A percentile compares a stretch with the other conserved stretches of the same genome.
Conservation (phyloP, 306 rosid species). For the Mimosa pudica region DNA sequence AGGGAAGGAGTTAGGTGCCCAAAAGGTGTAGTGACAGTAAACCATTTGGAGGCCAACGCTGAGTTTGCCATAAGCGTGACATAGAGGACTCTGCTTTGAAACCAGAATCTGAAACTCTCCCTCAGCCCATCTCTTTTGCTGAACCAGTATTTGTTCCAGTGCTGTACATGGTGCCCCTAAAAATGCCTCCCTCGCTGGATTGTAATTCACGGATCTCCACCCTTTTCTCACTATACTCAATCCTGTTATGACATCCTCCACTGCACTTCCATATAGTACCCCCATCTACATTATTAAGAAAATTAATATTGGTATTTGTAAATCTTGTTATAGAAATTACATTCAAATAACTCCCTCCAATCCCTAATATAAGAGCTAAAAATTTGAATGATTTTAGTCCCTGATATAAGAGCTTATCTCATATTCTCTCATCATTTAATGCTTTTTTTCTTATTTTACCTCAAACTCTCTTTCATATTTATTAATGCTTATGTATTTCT, state of each 20-base stretch:
- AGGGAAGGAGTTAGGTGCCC: slow-evolving; percentile 66
- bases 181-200: slow-evolving; percentile 70
- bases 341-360: too few species aligned
- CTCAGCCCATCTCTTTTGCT: slow-evolving; percentile 90
- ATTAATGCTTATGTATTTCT: too few species aligned
- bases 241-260: slow-evolving; percentile 89
- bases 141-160: slow-evolving; percentile 56
- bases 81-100: slow-evolving; percentile 63
- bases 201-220: slow-evolving; percentile 74
- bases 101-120: slow-evolving; percentile 67
- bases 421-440: too few species aligned
- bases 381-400: too few species aligned
- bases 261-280: slow-evolving; percentile 70
- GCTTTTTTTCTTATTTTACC: too few species aligned
- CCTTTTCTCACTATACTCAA: slow-evolving; percentile 63
- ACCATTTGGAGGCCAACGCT: slow-evolving; percentile 69
- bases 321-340: too few species aligned
- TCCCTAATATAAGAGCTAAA: too few species aligned
- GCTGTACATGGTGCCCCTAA: slow-evolving; percentile 66
- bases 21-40: slow-evolving; percentile 49
- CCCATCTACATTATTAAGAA: slow-evolving; percentile 53
- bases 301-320: not conserved
- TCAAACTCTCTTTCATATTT: too few species aligned
- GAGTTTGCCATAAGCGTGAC: slow-evolving; percentile 59
- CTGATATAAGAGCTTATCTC: too few species aligned